These are phyloP conservation scores for Scytalidium lignicola DNA, from an alignment of 2,329 filamentous ascomycete species.

Conservation along the genomic window DNA sequence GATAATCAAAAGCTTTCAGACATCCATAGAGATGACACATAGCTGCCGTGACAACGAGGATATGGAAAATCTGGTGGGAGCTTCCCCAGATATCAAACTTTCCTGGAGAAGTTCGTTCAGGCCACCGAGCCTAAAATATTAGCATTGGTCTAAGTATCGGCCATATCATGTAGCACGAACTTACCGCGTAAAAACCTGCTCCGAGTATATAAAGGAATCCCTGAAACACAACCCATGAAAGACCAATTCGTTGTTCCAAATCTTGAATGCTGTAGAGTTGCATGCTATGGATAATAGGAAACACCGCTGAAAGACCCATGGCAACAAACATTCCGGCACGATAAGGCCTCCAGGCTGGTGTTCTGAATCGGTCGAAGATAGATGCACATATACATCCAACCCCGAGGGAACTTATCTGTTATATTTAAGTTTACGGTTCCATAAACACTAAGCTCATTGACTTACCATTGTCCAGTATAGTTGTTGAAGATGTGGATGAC, in stretches of 20 bases:
- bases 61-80: conserved; percentile 94
- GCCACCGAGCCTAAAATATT: conserved; percentile 60
- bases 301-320: conserved; percentile 76
- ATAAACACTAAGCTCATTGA: conserved; percentile 9
- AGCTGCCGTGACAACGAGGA: conserved; percentile 80
- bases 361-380: conserved; percentile 77
- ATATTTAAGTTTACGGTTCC: not conserved
- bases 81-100: conserved; percentile 86
- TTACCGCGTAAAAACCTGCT: conserved; percentile 77
- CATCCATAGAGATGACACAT: conserved; percentile 76
- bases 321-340: conserved; percentile 84
- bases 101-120: conserved; percentile 74
- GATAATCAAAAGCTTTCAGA: conserved; percentile 78
- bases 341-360: conserved; percentile 77
- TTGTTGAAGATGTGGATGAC: conserved; percentile 57
- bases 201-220: conserved; percentile 82
- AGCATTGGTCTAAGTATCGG: conserved; percentile 2
- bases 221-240: conserved; percentile 75
- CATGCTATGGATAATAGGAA: conserved; percentile 78
- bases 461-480: conserved; percentile 72
- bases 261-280: conserved; percentile 59
- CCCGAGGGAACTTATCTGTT: conserved; percentile 71
- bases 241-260: conserved; percentile 68
- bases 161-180: conserved; percentile 23
- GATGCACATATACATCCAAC: conserved; percentile 72